Conservation (phyloP, 1,284 basidiomycete species). For the Pseudozyma sp. region DNA sequence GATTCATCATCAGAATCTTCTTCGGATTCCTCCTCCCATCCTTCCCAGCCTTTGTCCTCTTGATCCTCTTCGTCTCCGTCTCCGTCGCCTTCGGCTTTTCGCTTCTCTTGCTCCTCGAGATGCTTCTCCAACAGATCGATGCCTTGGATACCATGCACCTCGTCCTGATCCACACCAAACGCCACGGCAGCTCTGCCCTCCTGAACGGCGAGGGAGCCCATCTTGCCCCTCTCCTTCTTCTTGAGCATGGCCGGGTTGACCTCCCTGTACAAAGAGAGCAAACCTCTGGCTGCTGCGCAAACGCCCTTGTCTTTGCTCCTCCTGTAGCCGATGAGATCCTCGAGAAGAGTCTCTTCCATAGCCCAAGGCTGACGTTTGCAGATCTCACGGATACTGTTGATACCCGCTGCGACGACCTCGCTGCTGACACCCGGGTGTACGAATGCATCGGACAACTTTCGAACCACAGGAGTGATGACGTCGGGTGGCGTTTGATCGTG, state of each 20-base stretch:
- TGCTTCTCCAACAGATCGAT: constrained; percentile 67
- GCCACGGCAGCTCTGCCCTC: constrained; percentile 70
- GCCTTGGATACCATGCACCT: constrained; percentile 85
- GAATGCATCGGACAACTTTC: constrained; percentile 93
- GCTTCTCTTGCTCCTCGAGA: constrained; percentile 49
- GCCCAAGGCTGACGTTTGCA: constrained; percentile 92
- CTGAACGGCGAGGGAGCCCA: constrained; percentile 58
- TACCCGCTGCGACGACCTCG: constrained; percentile 93
- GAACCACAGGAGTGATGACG: constrained; percentile 86
- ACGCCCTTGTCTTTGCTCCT: constrained; percentile 96
- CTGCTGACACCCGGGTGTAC: constrained; percentile 96
- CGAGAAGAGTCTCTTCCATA: constrained; percentile 92
- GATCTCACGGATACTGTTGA: constrained; percentile 94
- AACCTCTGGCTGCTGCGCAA: constrained; percentile 84
- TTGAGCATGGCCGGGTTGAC: constrained; percentile 95
- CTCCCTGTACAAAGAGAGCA: constrained; percentile 93
- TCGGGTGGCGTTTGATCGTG: constrained; percentile 97
- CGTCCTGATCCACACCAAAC: constrained; percentile 82
- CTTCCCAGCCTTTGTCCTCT: constrained; percentile 82
- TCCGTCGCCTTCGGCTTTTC: constrained; percentile 68
- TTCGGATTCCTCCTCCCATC: constrained; percentile 88
- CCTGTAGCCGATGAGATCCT: constrained; percentile 91
- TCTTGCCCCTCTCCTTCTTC: constrained; percentile 78
- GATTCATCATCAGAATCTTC: constrained; percentile 76
- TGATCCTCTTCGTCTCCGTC: constrained; percentile 71